These are phyloP conservation scores for Ceraceosorus guamensis DNA, from an alignment of 1,284 basidiomycete species.

Conservation along the genomic window DNA sequence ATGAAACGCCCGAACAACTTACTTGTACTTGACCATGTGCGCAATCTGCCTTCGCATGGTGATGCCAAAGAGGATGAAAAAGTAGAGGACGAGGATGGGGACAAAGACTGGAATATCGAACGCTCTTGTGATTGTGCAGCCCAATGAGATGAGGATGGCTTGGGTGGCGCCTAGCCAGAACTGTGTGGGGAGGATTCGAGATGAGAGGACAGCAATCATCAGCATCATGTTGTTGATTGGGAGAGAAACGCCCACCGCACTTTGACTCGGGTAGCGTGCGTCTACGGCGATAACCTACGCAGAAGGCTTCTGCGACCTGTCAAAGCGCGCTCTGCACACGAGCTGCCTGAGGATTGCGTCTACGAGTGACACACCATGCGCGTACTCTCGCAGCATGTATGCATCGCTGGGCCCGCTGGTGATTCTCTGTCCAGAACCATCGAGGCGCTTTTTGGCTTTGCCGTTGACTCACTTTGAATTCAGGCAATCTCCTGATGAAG, in stretches of 20 bases:
- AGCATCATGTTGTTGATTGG: background rate
- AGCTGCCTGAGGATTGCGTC: too few relatives aligned
- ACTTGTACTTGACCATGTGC: slow-evolving; percentile 97
- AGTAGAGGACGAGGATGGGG: slow-evolving; percentile 87
- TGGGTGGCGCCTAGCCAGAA: slow-evolving; percentile 83
- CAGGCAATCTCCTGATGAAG: slow-evolving; percentile 88
- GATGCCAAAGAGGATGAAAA: slow-evolving; percentile 50
- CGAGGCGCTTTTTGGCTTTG: too few relatives aligned
- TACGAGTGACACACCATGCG: too few relatives aligned
- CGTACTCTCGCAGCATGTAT: too few relatives aligned
- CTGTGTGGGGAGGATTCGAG: slow-evolving; percentile 16
- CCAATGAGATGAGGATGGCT: slow-evolving; percentile 71
- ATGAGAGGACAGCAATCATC: background rate
- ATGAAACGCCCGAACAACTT: slow-evolving; percentile 46
- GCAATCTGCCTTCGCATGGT: slow-evolving; percentile 55
- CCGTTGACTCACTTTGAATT: slow-evolving; percentile 71
- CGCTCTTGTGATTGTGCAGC: slow-evolving; percentile 48
- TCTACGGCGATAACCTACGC: too few relatives aligned
- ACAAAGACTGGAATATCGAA: slow-evolving; percentile 97
- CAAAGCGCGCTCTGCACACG: too few relatives aligned
- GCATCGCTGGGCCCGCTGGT: too few relatives aligned
- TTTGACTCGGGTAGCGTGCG: too few relatives aligned
- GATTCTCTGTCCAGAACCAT: too few relatives aligned
- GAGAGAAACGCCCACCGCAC: background rate
- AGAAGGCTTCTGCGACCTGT: too few relatives aligned